Evolutionary conservation across 805 yeast genomes (phyloP), one percentile per base, ranked within the genome.

Genomic region (Yarrowia sp.): DNA sequence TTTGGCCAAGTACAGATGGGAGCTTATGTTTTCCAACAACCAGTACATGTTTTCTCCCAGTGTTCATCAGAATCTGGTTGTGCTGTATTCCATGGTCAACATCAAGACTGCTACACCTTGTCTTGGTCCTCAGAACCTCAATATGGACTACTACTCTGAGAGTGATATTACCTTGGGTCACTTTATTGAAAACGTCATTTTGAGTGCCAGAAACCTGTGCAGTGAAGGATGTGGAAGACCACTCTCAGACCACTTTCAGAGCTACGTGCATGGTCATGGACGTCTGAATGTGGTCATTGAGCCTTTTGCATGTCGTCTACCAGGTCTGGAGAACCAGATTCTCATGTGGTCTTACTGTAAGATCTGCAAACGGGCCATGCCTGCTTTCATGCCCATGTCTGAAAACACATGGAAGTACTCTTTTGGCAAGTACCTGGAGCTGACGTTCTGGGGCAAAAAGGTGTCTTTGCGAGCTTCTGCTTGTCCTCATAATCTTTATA

Each of bases 291-390:
- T 92, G 42, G 80, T 85, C 14, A 81, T 91, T 22, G 96, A 90
- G 71, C 80, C 79, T 65, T 79, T 81, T 47, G 81, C 83, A 28
- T 81, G 86, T 32, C 78, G 83, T 14, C 72, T 85, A 1, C 86
- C 88, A 1, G 88, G 87, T 1, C 72, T 84, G 47, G 85, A 85
- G 66, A 83, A 88, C 72, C 85, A 86, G 11, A 85, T 96, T 45
- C 77, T 92, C 64, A 88, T 92, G 79, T 95, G 99, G 99, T 89
- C 96, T 73, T 86, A 83, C 69, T 95, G 99, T 74, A 89, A 88
- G 65, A 81, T 80, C 58, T 95, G 99, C 74, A 83, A 86, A 13
- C 83, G 81, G 41, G 80, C 87, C 0, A 86, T 96, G 2, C 95
- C 97, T 0, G 85, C 88, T 6, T 55, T 55, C 47, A 77, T 87